phyloP scores from a whole-genome alignment of 768 basidiomycete species.

The Arthromyces matolae region DNA sequence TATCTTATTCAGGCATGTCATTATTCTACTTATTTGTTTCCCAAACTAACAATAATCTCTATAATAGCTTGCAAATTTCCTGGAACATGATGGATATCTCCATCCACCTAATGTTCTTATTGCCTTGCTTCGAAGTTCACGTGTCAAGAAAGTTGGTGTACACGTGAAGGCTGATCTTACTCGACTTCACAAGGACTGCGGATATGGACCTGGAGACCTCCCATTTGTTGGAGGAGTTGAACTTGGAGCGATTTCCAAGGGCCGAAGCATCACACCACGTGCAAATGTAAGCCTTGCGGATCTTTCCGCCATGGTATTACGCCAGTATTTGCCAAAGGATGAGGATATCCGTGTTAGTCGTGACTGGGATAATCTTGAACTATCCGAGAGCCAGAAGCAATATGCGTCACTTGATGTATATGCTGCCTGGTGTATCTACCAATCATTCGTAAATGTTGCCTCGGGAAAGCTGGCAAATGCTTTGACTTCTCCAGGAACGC shows the following conservation, averaged over 20 bases:
- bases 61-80: not conserved
- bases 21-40: not conserved
- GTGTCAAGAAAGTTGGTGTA: conserved; percentile 23
- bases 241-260: not conserved
- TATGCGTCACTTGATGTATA: conserved; percentile 5
- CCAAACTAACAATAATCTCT: not conserved
- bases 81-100: not conserved
- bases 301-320: not conserved
- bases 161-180: conserved; percentile 21
- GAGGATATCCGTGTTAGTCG: not conserved
- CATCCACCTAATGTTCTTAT: conserved; percentile 2
- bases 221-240: conserved; percentile 4
- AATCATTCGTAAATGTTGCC: not conserved
- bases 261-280: not conserved
- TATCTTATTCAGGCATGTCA: conserved; percentile 8
- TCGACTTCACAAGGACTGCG: conserved; percentile 15
- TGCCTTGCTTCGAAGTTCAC: conserved; percentile 10
- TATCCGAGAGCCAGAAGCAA: not conserved
- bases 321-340: not conserved
- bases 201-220: not conserved
- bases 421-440: not conserved
- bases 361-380: not conserved
- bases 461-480: conserved; percentile 1
- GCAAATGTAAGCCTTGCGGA: not conserved
- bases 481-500: too few relatives aligned